A percentile compares a stretch with the other conserved stretches of the same genome.
Conservation (phyloP, 1,139 yeast genomes). For the Geotrichum bryndzae region DNA sequence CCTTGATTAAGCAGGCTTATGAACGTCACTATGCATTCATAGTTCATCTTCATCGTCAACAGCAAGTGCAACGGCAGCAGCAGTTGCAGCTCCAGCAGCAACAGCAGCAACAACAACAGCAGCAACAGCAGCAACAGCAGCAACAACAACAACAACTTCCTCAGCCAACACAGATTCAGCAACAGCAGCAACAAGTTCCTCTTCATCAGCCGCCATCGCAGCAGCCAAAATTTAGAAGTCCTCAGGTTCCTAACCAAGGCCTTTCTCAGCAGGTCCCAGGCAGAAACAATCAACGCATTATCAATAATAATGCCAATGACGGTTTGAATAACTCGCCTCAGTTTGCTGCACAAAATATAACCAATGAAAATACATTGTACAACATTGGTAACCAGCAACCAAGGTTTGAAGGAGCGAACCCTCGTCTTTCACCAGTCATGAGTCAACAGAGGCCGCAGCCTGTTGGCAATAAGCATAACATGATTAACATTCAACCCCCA, state of each 20-base stretch:
- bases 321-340: not conserved
- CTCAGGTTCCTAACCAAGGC: not conserved
- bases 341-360: not conserved
- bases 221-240: not conserved
- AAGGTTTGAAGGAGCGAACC: constrained; percentile 11
- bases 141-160: not conserved
- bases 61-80: not conserved
- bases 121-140: not conserved
- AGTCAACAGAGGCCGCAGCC: constrained; percentile 1
- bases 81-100: constrained; percentile 3
- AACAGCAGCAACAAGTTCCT: not conserved
- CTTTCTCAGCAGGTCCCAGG: not conserved
- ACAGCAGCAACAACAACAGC: constrained; percentile 2
- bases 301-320: not conserved
- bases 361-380: not conserved
- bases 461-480: not conserved
- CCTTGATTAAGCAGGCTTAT: not conserved
- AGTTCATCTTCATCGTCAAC: not conserved
- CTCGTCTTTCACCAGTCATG: not conserved
- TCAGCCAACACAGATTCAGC: not conserved
- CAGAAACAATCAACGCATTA: not conserved
- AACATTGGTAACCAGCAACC: not conserved
- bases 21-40: not conserved
- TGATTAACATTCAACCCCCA: constrained; percentile 1
- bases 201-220: not conserved